Conservation (phyloP, 2,329 filamentous ascomycete species). For the Rhynchosporium graminicola region DNA sequence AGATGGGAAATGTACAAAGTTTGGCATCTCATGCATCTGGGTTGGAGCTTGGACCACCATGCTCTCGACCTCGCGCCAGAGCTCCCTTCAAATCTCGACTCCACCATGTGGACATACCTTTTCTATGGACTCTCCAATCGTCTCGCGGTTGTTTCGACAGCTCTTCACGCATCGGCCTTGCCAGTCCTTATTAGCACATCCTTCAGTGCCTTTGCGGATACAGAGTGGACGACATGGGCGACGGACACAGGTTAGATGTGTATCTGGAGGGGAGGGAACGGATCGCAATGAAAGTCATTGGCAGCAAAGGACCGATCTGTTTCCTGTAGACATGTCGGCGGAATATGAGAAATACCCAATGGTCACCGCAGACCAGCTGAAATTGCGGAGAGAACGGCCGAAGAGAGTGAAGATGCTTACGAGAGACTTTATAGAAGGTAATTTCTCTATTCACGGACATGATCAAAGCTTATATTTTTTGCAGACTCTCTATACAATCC, state of each 20-base stretch:
- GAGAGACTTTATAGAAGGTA: slow-evolving; percentile 95
- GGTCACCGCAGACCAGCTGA: slow-evolving; percentile 80
- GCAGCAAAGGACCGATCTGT: slow-evolving; percentile 79
- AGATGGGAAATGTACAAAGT: neutral
- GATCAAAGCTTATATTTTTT: slow-evolving; percentile 25
- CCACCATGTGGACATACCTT: slow-evolving; percentile 28
- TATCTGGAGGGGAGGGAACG: slow-evolving; percentile 27
- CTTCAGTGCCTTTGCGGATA: slow-evolving; percentile 32
- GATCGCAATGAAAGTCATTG: slow-evolving; percentile 67
- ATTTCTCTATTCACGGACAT: slow-evolving; percentile 27
- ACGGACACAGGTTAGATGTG: slow-evolving; percentile 42
- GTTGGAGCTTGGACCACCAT: slow-evolving; percentile 44
- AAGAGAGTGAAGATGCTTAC: slow-evolving; percentile 93
- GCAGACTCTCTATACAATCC: slow-evolving; percentile 92
- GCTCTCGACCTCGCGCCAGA: slow-evolving; percentile 24
- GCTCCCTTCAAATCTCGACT: slow-evolving; percentile 25
- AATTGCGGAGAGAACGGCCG: slow-evolving; percentile 72
- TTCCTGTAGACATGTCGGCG: slow-evolving; percentile 73
- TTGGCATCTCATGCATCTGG: slow-evolving; percentile 9
- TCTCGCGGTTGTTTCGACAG: slow-evolving; percentile 79
- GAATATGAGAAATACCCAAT: slow-evolving; percentile 82
- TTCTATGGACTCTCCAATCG: slow-evolving; percentile 82
- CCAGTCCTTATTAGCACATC: slow-evolving; percentile 51
- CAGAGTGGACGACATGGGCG: slow-evolving; percentile 42
- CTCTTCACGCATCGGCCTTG: slow-evolving; percentile 77